Evolutionary conservation across 176 grass and related monocot genomes (phyloP).

Genomic region (Phoenix roebelenii): DNA sequence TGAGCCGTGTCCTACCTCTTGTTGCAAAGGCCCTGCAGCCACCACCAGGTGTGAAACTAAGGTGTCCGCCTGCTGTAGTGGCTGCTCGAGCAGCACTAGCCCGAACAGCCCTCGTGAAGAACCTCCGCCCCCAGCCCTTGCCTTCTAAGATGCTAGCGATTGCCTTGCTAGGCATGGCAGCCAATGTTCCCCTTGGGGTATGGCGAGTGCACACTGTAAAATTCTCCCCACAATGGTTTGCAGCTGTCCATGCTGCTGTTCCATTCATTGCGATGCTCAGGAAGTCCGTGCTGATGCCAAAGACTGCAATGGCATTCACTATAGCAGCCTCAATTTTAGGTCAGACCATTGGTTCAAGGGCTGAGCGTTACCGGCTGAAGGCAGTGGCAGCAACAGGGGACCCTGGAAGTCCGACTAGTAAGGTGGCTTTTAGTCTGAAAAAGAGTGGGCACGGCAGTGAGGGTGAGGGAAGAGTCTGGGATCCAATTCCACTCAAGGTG

Average conservation of each 20-base stretch:
- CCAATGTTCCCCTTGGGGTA: constrained; percentile 80
- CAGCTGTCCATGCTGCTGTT: constrained; percentile 70
- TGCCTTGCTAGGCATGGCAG: constrained; percentile 76
- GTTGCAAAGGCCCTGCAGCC: constrained; percentile 68
- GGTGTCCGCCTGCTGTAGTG: constrained; percentile 67
- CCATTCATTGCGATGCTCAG: constrained; percentile 88
- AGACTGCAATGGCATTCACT: constrained; percentile 76
- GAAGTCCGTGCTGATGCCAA: constrained; percentile 89
- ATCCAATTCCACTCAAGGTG: constrained; percentile 41
- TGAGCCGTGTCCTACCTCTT: constrained; percentile 69
- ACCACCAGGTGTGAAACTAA: constrained; percentile 75
- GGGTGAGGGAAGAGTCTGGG: constrained; percentile 33
- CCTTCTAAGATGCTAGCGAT: constrained; percentile 85
- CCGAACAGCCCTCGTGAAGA: constrained; percentile 69
- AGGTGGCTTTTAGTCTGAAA: constrained; percentile 19
- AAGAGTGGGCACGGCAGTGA: constrained; percentile 33
- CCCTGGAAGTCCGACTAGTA: not conserved
- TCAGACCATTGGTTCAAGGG: constrained; percentile 81
- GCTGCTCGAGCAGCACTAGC: constrained; percentile 69
- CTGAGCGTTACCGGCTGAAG: constrained; percentile 56
- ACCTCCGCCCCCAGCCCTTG: constrained; percentile 64
- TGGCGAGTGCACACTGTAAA: constrained; percentile 93
- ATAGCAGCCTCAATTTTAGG: constrained; percentile 91
- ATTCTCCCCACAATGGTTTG: constrained; percentile 90
- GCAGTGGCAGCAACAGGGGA: constrained; percentile 20